A percentile compares a stretch with the other conserved stretches of the same genome.
These are phyloP conservation scores for Chrysanthemum lavandulifolium DNA, from an alignment of 129 eudicot species.

Conservation along the genomic window DNA sequence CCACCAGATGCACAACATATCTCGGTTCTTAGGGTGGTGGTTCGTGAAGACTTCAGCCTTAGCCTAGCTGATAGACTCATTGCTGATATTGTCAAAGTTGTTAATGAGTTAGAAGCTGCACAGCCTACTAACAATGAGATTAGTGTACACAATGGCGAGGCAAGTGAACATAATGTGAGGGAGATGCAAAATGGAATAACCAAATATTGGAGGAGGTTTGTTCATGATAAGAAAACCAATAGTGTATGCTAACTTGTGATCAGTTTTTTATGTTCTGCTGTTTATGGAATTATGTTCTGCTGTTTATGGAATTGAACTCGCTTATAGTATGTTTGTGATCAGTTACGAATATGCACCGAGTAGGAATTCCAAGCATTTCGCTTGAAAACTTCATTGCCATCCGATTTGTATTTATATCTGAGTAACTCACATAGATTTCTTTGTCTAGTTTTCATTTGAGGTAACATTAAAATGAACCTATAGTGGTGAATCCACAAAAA, in stretches of 20 bases:
- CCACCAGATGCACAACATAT: conserved; percentile 71
- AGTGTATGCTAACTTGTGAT: conserved; percentile 54
- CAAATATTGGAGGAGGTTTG: conserved; percentile 49
- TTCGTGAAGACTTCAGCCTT: conserved; percentile 76
- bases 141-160: conserved; percentile 6
- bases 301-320: not conserved
- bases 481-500: no score
- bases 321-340: no score
- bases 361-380: no score
- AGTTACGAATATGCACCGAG: no score
- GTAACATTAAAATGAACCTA: no score
- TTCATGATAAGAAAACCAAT: conserved; percentile 45
- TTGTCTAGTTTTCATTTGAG: no score
- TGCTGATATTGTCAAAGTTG: conserved; percentile 44
- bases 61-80: conserved; percentile 64
- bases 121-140: conserved; percentile 16
- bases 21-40: conserved; percentile 58
- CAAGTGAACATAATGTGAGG: conserved; percentile 19
- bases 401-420: no score
- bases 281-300: not conserved
- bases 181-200: conserved; percentile 40
- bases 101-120: conserved; percentile 53
- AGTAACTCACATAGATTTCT: no score
- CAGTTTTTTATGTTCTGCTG: not conserved
- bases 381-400: no score